Percentiles rank a stretch among this genome's conserved stretches.
Conservation (phyloP, 192 early-diverging fungal genomes). For the Backusella australiensis region DNA sequence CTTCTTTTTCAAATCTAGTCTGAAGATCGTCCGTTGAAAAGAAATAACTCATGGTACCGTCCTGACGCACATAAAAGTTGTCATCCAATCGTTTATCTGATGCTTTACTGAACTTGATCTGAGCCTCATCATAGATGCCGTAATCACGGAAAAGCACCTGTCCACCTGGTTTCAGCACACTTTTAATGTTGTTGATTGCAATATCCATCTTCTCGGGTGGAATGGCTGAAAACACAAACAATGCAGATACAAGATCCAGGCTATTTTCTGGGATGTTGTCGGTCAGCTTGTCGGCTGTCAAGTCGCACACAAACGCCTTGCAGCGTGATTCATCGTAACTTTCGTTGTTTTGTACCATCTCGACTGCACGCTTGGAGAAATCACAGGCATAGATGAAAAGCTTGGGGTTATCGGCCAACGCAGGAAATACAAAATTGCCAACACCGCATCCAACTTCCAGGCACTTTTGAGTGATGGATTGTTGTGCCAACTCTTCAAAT, state of each 20-base stretch:
- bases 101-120: constrained; percentile 78
- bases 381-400: constrained; percentile 93
- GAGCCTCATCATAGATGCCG: constrained; percentile 93
- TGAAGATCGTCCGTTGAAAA: constrained; percentile 68
- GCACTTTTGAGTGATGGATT: constrained; percentile 22
- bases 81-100: constrained; percentile 81
- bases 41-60: constrained; percentile 93
- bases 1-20: constrained; percentile 60
- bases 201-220: constrained; percentile 80
- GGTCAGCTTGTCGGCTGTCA: constrained; percentile 72
- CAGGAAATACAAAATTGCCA: constrained; percentile 94
- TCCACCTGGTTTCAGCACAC: constrained; percentile 82
- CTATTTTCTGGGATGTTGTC: constrained; percentile 72
- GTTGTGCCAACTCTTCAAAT: constrained; percentile 73
- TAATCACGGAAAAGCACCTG: constrained; percentile 95
- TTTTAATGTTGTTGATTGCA: constrained; percentile 78
- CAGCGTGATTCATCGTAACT: constrained; percentile 73
- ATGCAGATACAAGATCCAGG: constrained; percentile 83
- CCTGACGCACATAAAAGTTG: constrained; percentile 96
- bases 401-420: constrained; percentile 75
- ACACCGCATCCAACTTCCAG: constrained; percentile 98
- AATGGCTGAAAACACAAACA: constrained; percentile 96
- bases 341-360: constrained; percentile 81
- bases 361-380: constrained; percentile 87
- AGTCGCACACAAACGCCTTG: constrained; percentile 94